These are phyloP conservation scores for Orbilia quercus DNA, from an alignment of 2,329 filamentous ascomycete species.

Conservation along the genomic window DNA sequence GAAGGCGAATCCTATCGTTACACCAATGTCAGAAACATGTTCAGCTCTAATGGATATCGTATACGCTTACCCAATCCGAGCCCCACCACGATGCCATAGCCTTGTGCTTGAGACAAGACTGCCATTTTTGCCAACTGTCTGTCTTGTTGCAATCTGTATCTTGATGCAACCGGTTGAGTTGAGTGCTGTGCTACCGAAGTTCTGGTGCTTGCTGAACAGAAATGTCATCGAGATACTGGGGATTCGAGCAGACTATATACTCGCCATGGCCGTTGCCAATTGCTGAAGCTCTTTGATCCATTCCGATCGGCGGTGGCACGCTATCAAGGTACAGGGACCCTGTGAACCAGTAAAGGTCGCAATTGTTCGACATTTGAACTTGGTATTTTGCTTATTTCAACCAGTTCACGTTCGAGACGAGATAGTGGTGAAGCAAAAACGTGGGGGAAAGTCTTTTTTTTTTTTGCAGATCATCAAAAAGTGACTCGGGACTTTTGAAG, in stretches of 20 bases:
- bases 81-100: constrained; percentile 54
- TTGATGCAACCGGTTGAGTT: constrained; percentile 33
- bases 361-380: constrained; percentile 34
- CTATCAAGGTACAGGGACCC: constrained; percentile 2
- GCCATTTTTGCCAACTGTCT: constrained; percentile 43
- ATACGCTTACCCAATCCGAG: constrained; percentile 43
- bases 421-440: constrained; percentile 22
- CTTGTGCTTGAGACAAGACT: constrained; percentile 41
- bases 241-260: constrained; percentile 51
- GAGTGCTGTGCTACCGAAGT: constrained; percentile 40
- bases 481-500: constrained; percentile 27
- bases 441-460: constrained; percentile 42
- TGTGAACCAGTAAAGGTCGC: constrained; percentile 38
- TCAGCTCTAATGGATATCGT: neutral
- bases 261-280: constrained; percentile 4
- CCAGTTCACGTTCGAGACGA: constrained; percentile 46
- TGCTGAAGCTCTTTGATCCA: constrained; percentile 33
- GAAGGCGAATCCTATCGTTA: constrained; percentile 45
- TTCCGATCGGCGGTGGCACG: constrained; percentile 42
- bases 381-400: constrained; percentile 53
- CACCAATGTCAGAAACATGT: constrained; percentile 15
- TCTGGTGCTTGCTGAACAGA: constrained; percentile 32
- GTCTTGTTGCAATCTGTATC: constrained; percentile 28
- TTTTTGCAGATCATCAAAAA: constrained; percentile 31
- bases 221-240: constrained; percentile 24